Percentiles rank a stretch among this genome's conserved stretches.
phyloP scores from a whole-genome alignment of 495 filamentous ascomycete species.

The Penicillium paradoxum region DNA sequence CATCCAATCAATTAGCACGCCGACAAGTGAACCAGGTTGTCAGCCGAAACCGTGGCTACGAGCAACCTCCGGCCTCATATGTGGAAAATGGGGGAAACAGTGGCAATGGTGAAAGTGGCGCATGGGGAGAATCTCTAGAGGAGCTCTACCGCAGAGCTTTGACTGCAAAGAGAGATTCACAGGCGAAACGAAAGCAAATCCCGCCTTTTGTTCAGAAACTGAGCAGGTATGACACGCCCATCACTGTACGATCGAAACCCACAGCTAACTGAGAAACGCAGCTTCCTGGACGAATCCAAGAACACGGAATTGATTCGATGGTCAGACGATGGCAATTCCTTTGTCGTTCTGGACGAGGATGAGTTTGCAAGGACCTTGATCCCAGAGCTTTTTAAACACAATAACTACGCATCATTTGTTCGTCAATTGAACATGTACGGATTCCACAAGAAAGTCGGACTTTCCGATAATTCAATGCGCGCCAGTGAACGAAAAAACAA shows the following conservation, averaged over 20 bases:
- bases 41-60: constrained; percentile 37
- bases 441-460: constrained; percentile 96
- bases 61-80: constrained; percentile 45
- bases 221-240: constrained; percentile 68
- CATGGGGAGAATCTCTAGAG: constrained; percentile 63
- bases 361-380: constrained; percentile 98
- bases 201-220: constrained; percentile 98
- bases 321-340: constrained; percentile 94
- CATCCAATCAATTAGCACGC: constrained; percentile 64
- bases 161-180: constrained; percentile 74
- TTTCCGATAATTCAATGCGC: constrained; percentile 96
- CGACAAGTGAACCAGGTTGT: constrained; percentile 50
- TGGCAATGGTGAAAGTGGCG: constrained; percentile 40
- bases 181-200: constrained; percentile 85
- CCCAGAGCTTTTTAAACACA: constrained; percentile 97
- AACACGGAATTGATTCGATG: constrained; percentile 95
- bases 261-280: constrained; percentile 36
- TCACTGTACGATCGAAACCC: not conserved
- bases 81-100: constrained; percentile 38
- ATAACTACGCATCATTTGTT: constrained; percentile 98
- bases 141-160: constrained; percentile 70
- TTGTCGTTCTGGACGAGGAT: constrained; percentile 95
- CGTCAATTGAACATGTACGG: constrained; percentile 99
- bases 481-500: constrained; percentile 96
- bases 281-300: constrained; percentile 86